phyloP scores from a whole-genome alignment of 306 rosid species.

The Prunus campanulata region DNA sequence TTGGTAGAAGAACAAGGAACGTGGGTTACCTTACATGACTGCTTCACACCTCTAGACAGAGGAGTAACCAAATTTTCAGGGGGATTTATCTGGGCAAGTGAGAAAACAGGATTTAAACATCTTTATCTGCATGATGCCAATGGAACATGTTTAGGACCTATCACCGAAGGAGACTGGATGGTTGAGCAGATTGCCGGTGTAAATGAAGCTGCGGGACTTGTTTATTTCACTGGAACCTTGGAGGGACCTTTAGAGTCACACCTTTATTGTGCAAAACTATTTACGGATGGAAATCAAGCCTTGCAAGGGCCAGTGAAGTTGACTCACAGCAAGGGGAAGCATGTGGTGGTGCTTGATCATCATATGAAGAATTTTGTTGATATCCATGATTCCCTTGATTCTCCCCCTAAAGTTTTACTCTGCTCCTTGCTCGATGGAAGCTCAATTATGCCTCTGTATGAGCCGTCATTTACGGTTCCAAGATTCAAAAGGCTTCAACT shows the following conservation, averaged over 20 bases:
- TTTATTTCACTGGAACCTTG: conserved; percentile 85
- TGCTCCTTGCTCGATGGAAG: conserved; percentile 88
- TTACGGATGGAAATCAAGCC: conserved; percentile 49
- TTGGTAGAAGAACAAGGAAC: conserved; percentile 66
- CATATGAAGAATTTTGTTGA: conserved; percentile 75
- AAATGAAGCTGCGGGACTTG: conserved; percentile 73
- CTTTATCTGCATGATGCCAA: conserved; percentile 75
- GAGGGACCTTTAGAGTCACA: conserved; percentile 86
- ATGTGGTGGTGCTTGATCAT: conserved; percentile 80
- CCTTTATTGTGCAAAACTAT: conserved; percentile 68
- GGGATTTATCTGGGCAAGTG: conserved; percentile 97
- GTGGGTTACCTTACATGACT: conserved; percentile 86
- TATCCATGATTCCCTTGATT: conserved; percentile 67
- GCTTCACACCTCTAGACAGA: conserved; percentile 85
- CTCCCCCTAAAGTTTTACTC: conserved; percentile 78
- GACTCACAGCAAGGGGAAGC: conserved; percentile 79
- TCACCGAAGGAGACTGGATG: conserved; percentile 97
- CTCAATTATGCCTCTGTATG: conserved; percentile 58
- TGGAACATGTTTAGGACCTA: conserved; percentile 74
- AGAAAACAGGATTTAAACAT: conserved; percentile 90
- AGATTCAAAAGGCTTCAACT: conserved; percentile 70
- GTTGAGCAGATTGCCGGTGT: conserved; percentile 94
- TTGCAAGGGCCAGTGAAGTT: conserved; percentile 67
- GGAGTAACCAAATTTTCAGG: conserved; percentile 63
- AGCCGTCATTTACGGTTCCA: conserved; percentile 56